Base-by-base conservation (phyloP, 2,329 filamentous ascomycete genomes). In the Cladosporium sphaerospermum region DNA sequence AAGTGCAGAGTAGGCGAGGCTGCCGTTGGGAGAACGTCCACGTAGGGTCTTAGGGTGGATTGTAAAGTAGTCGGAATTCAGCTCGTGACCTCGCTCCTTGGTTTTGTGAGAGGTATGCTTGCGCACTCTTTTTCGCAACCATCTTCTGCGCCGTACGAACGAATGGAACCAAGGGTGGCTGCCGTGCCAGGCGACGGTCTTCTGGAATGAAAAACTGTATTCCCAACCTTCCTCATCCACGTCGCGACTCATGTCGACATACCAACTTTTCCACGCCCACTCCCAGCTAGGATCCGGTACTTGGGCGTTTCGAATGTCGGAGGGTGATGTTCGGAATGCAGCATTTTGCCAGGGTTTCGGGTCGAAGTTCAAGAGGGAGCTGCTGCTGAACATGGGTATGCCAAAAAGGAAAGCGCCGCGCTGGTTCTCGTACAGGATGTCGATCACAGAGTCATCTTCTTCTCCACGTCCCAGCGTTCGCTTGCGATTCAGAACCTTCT, bases 361-460 rank as follows among this genome's bases (percentile, higher is more conserved):
- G 65, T 99, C 93, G 45, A 95, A 80, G 56, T 88, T 86, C 34
- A 95, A 83, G 1, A 99, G 78, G 1, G 91, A 92, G 57, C 85
- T 86, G 7, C 83, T 80, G 1, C 91, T 95, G 74, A 96, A 99
- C n/a, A 95, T 78, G 0, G 91, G 85, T 10, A 90, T 80, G 28
- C 93, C 92, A 63, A 92, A 97, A 57, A 95, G 76, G 65, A 96
- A 95, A 37, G 83, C 84, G 9, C 93, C 93, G 54, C 93, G 82
- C 72, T 99, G 88, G 65, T 99, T 99, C 69, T 99, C 93, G 70
- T 95, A 97, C 0, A 99, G 76, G 4, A 97, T 81, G 58, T 99
- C 93, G 56, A 97, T 83, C 28, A 81, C 84, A 2, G 66, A 67
- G 43, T 73, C 69, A 19, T 69, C 65, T 13, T 73, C 71, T 19